Conservation (phyloP, 495 filamentous ascomycete genomes). For the Xylaria nigripes region DNA sequence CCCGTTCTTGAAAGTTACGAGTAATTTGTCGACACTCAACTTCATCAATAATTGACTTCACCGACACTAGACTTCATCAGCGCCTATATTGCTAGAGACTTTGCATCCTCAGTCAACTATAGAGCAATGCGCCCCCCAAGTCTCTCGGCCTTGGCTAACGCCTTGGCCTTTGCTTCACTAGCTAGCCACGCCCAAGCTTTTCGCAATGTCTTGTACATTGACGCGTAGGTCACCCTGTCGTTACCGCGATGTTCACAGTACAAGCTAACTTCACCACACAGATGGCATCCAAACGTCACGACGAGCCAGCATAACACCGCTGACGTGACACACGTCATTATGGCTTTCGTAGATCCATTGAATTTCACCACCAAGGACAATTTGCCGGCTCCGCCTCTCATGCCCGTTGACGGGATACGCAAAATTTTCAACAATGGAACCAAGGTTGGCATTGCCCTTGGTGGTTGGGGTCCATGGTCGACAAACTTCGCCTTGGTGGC, state of each 20-base stretch:
- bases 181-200: background rate
- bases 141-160: background rate
- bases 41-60: no score
- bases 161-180: background rate
- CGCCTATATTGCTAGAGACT: background rate
- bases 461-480: slow-evolving; percentile 50
- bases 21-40: background rate
- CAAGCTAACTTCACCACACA: background rate
- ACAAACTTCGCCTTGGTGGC: slow-evolving; percentile 47
- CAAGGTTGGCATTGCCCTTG: slow-evolving; percentile 51
- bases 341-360: slow-evolving; percentile 45
- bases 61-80: background rate
- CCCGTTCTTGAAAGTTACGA: background rate
- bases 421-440: slow-evolving; percentile 41
- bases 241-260: background rate
- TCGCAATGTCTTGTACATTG: slow-evolving; percentile 11
- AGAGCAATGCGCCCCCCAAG: background rate
- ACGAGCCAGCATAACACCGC: slow-evolving; percentile 14
- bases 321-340: slow-evolving; percentile 43
- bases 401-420: slow-evolving; percentile 37
- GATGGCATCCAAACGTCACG: slow-evolving; percentile 13
- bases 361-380: slow-evolving; percentile 42
- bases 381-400: slow-evolving; percentile 28
- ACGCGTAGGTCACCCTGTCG: background rate
- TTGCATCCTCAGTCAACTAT: background rate